Percentiles rank a stretch among this genome's conserved stretches.
Evolutionary conservation across 371 early-diverging fungal genomes (phyloP).

Genomic region (Rhizopus sp.): DNA sequence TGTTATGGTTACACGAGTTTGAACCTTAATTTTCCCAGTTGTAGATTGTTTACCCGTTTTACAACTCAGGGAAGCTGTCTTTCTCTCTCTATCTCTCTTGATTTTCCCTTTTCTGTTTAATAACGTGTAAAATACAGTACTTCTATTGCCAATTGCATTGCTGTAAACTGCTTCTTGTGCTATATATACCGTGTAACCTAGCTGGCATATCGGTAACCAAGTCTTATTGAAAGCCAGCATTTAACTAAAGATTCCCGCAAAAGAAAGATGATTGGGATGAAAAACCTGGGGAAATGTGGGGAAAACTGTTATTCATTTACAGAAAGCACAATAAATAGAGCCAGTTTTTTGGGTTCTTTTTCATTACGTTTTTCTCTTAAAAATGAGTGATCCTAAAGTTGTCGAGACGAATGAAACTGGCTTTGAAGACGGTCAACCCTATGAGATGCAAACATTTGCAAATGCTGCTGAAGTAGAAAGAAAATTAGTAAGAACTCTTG

Average conservation of each 20-base stretch:
- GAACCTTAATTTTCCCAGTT: too few relatives aligned
- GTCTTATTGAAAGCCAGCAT: not conserved
- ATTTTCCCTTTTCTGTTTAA: too few relatives aligned
- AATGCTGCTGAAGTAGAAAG: constrained; percentile 28
- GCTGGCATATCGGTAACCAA: not conserved
- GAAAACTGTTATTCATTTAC: constrained; percentile 3
- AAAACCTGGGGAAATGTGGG: constrained; percentile 26
- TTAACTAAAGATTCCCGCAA: not conserved
- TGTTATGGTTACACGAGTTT: too few relatives aligned
- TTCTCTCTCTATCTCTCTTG: too few relatives aligned
- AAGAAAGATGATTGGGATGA: constrained; percentile 7
- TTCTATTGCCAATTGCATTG: too few relatives aligned
- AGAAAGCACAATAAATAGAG: constrained; percentile 3
- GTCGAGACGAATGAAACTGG: not conserved
- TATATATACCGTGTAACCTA: too few relatives aligned
- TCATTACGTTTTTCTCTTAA: not conserved
- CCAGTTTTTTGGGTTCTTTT: not conserved
- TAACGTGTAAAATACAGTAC: too few relatives aligned
- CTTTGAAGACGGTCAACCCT: constrained; percentile 9
- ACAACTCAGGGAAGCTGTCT: too few relatives aligned
- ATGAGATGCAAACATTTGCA: constrained; percentile 11
- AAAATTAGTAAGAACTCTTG: constrained; percentile 65
- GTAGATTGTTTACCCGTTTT: too few relatives aligned
- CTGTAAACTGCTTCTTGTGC: too few relatives aligned
- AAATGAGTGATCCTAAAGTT: constrained; percentile 1